Conservation (phyloP, 1,284 basidiomycete species). For the Moesziomyces sp. region DNA sequence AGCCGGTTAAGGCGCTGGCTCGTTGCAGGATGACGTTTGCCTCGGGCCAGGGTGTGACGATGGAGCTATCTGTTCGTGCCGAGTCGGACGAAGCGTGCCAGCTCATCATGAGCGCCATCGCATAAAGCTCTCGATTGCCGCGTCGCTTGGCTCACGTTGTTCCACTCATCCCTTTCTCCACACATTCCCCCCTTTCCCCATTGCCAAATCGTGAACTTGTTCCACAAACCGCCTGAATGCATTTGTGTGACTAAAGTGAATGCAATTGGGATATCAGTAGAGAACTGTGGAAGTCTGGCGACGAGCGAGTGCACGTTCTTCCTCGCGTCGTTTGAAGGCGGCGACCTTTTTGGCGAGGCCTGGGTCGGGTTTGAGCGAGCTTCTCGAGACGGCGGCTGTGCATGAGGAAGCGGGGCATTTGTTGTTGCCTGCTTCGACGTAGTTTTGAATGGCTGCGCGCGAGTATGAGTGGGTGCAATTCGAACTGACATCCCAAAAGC, state of each 20-base stretch:
- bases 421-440: constrained; percentile 32
- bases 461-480: constrained; percentile 38
- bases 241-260: constrained; percentile 1
- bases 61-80: constrained; percentile 92
- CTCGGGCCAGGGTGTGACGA: constrained; percentile 88
- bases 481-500: constrained; percentile 9
- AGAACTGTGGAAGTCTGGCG: constrained; percentile 33
- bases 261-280: constrained; percentile 7
- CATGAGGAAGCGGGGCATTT: constrained; percentile 37
- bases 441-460: constrained; percentile 28
- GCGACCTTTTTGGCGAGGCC: constrained; percentile 38
- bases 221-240: neutral
- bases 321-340: constrained; percentile 42
- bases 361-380: constrained; percentile 25
- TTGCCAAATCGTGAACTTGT: constrained; percentile 8
- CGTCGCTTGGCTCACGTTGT: neutral
- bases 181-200: neutral
- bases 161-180: neutral
- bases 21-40: constrained; percentile 95
- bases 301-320: constrained; percentile 30
- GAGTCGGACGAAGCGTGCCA: constrained; percentile 86
- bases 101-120: constrained; percentile 88
- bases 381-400: constrained; percentile 12
- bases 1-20: constrained; percentile 87
- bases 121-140: constrained; percentile 17